Evolutionary conservation across 176 grass and related monocot genomes (phyloP), one percentile per base, ranked within the genome.

Genomic region (Oropetium thomaeum): DNA sequence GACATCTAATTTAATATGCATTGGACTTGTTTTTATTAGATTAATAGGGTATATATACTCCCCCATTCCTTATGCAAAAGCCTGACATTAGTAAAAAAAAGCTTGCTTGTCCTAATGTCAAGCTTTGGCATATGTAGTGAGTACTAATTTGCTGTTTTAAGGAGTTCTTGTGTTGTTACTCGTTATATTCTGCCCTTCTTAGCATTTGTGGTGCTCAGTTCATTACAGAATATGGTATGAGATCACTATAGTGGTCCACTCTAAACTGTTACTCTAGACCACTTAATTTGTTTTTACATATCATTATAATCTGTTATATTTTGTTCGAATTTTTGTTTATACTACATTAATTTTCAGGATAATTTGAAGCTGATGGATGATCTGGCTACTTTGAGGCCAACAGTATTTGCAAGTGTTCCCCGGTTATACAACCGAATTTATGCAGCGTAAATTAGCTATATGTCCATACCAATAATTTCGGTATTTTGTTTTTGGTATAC

Each of bases 361-460:
- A 99, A 90, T 77, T 79, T 98, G 82, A 98, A 99, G 78, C 79
- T 99, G 79, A 99, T 99, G 86, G 96, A 99, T 57, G 96, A 99
- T 86, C 76, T 99, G 69, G 87, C 88, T 79, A 79, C 45, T 82
- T 82, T 99, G 76, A 92, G 96, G 65, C 96, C 96, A 66, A 99
- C 96, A 22, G 37, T 99, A 62, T 99, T 99, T 11, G 30, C 86
- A 71, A 95, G 96, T 57, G 91, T 99, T 40, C 96, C 96, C 64
- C 87, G 91, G 58, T 79, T 90, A 61, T 99, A 88, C 66, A 99
- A 95, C 79, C 79, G 84, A 84, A 94, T 99, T 65, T 99, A 99
- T 90, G 69, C 91, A 62, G 96, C 84, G 96, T 99, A 95, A 76
- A 70, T 69, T 58, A 77, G 32, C 81, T 78, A 60, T n/a, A n/a